Conservation (phyloP, 208 protist species). For the Angomonas ambiguus region DNA sequence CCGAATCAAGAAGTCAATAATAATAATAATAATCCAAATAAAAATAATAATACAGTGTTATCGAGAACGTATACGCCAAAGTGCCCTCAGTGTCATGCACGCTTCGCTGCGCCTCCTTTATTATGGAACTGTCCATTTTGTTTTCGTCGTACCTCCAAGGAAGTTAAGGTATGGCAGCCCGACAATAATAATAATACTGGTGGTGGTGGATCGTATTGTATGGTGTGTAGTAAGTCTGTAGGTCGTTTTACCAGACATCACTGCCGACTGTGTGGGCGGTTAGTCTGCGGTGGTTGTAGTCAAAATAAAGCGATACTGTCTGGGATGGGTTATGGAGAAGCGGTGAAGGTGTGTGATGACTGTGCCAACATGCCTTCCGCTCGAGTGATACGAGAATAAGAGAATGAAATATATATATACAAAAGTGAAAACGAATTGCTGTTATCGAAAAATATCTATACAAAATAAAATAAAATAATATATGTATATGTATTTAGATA, state of each 20-base stretch:
- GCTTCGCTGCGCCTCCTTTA: constrained; percentile 48
- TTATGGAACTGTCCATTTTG: constrained; percentile 80
- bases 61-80: constrained; percentile 67
- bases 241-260: constrained; percentile 82
- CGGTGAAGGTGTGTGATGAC: constrained; percentile 79
- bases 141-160: constrained; percentile 18
- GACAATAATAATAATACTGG: constrained; percentile 35
- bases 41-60: constrained; percentile 20
- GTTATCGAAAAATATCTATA: no score
- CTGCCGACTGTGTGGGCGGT: constrained; percentile 77
- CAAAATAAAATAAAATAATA: no score
- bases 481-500: no score
- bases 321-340: constrained; percentile 48
- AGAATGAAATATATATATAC: no score
- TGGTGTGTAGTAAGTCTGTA: constrained; percentile 56
- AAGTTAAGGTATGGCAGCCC: constrained; percentile 79
- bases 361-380: constrained; percentile 32
- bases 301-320: constrained; percentile 45
- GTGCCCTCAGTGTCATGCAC: constrained; percentile 51
- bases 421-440: no score
- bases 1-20: no score
- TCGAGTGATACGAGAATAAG: neutral
- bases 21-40: neutral
- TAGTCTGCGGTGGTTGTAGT: constrained; percentile 69
- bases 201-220: constrained; percentile 45